Base-by-base conservation (phyloP, 371 early-diverging fungal species). In the Mucor lusitanicus region DNA sequence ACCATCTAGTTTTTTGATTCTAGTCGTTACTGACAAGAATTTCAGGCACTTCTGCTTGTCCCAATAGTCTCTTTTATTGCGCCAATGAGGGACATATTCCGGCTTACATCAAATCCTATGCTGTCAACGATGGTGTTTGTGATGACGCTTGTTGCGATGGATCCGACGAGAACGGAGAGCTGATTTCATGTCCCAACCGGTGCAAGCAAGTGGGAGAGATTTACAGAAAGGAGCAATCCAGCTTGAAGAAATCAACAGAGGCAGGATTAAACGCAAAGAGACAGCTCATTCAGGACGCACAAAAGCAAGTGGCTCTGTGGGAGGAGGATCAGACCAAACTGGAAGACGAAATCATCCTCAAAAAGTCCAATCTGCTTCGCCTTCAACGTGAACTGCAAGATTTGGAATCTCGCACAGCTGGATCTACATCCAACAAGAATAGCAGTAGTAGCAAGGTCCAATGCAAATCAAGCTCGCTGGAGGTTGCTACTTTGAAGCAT, bases 111-210 rank as follows among this genome's bases (percentile, higher is more conserved):
- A 79, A 82, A 35, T 89, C 92, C 0, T 88, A 82, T 15, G 85
- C 90, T 7, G 92, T 98, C 37, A 96, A 97, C 72, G 97, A 98
- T 75, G 97, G 97, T 25, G 84, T 96, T 8, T 98, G 98, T 72
- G 97, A 97, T 69, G 86, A 88, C 17, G 93, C 93, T 54, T 98
- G 98, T 75, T 98, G 98, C 70, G 97, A 97, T 72, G 98, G 98
- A 3, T 85, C 91, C 0, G 97, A 98, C 69, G 98, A 98, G 74
- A 87, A 82, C 63, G 76, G 77, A 23, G 84, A 85, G 0, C 57
- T 67, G 17, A 78, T 83, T 0, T 28, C 61, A 6, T 98, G 98
- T 65, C 90, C 90, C 17, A 85, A 96, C 74, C 72, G 69, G 6
- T 98, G 98, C 67, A 74, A 75, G 21, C 75, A 87, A 59, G 75